Percentiles rank a stretch among this genome's conserved stretches.
These are phyloP conservation scores for Phytophthora agathidicida DNA, from an alignment of 352 stramenopile species.

Conservation along the genomic window DNA sequence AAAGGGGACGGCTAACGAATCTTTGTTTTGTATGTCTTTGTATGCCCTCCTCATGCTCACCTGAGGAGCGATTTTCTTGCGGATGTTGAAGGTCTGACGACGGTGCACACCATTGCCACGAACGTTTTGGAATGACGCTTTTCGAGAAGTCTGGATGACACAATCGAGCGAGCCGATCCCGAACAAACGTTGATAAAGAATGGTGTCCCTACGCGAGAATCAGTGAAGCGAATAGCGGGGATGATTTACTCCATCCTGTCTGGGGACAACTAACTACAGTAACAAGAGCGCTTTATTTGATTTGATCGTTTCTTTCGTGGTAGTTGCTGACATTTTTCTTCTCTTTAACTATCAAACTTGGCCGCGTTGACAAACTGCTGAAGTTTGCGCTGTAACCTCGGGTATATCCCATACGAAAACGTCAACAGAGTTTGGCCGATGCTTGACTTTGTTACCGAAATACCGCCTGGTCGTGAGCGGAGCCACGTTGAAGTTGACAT, in stretches of 20 bases:
- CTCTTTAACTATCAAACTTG: no score
- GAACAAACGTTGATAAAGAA: slow-evolving; percentile 2
- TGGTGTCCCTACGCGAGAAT: slow-evolving; percentile 13
- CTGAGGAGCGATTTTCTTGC: slow-evolving; percentile 31
- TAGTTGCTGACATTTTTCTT: no score
- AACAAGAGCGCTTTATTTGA: no score
- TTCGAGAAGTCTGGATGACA: slow-evolving; percentile 31
- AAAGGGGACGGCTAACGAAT: no score
- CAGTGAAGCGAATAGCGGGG: slow-evolving; percentile 15
- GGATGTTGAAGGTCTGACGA: slow-evolving; percentile 34
- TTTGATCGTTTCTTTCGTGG: no score
- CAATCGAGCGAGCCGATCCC: slow-evolving; percentile 7
- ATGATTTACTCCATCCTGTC: slow-evolving; percentile 21
- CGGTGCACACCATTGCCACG: slow-evolving; percentile 36
- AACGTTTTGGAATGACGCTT: slow-evolving; percentile 34
- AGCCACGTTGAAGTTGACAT: no score
- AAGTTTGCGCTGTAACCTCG: no score
- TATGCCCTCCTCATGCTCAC: slow-evolving; percentile 31
- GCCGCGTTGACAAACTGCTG: no score
- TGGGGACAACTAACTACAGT: slow-evolving; percentile 8
- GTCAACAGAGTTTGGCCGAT: no score
- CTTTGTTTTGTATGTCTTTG: background rate
- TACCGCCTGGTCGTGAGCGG: no score
- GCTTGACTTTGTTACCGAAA: no score
- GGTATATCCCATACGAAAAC: no score